phyloP scores from a whole-genome alignment of 108 stramenopile genomes.

The Seminavis robusta region DNA sequence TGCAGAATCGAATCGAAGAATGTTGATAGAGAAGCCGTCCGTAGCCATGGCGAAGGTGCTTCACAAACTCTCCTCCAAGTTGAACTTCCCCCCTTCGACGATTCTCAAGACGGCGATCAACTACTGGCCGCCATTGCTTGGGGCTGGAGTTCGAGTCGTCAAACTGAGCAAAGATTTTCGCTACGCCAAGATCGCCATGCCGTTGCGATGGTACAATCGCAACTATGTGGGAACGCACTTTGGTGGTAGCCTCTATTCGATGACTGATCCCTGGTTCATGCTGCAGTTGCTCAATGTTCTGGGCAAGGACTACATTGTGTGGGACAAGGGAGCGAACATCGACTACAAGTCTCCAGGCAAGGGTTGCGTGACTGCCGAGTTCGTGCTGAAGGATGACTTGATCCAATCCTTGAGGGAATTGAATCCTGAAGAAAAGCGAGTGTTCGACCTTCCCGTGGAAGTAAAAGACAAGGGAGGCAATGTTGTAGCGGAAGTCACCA shows the following conservation, averaged over 20 bases:
- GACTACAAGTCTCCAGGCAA: conserved; percentile 3
- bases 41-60: too few species aligned
- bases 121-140: conserved; percentile 3
- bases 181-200: conserved; percentile 1
- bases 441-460: conserved; percentile 1
- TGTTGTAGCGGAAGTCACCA: conserved; percentile 6
- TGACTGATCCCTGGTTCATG: conserved; percentile 11
- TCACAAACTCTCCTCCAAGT: too few species aligned
- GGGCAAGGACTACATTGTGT: conserved; percentile 8
- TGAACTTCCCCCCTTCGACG: too few species aligned
- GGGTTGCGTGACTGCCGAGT: conserved; percentile 12
- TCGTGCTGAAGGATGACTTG: conserved; percentile 1
- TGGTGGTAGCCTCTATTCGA: conserved; percentile 7
- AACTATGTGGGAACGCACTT: conserved; percentile 13
- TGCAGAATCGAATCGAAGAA: too few species aligned
- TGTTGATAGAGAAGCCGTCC: too few species aligned
- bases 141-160: conserved; percentile 1
- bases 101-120: too few species aligned
- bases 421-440: neutral
- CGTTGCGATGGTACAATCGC: conserved; percentile 8
- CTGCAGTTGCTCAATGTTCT: conserved; percentile 3
- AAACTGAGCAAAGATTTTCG: conserved; percentile 5
- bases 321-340: conserved; percentile 10
- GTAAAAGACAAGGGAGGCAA: conserved; percentile 1
- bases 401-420: neutral